Evolutionary conservation across 805 yeast species (phyloP), one percentile per base, ranked within the genome.

Genomic region (Starmera caribaea): DNA sequence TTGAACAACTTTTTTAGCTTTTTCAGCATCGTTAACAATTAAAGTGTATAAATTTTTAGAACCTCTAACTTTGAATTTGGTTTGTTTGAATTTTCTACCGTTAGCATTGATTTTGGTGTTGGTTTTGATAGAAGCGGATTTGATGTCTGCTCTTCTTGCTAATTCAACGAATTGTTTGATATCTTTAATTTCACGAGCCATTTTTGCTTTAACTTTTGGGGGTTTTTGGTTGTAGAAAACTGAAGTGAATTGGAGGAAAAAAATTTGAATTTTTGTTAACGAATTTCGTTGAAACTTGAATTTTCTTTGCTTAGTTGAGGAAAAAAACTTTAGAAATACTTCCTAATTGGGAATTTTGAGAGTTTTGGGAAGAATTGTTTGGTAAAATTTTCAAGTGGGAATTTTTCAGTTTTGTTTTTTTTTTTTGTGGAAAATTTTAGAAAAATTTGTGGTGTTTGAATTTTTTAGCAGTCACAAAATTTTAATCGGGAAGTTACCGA

Each of bases 41-140:
- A 90, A 77, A 59, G 98, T 92, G 85, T 92, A 92, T 65, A 87
- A 80, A 77, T 84, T 69, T 69, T 76, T 87, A 52, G 96, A 63
- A 70, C 97, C 96, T 80, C 97, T 88, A 64, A 92, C 86, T 85
- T 92, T 92, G 89, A 92, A 92, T 75, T 92, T 92, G 76, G 96
- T 88, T 74, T 84, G 92, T 74, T 83, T 82, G 80, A 76, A 75
- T 56, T 74, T 73, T 76, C 82, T 82, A 69, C 92, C 94, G 68
- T 73, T 72, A 57, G 82, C 75, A 74, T 79, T 80, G 63, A 81
- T 58, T 72, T 82, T 81, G 66, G 76, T 69, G 87, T 87, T 87
- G 74, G 81, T 79, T 82, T 92, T 92, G 78, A 92, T 84, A 66
- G 89, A 80, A 61, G 95, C 96, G 52, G 82, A 71, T 72, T 78